Evolutionary conservation across 2,329 filamentous ascomycete genomes (phyloP).

Genomic region (Simplicillium sp.): DNA sequence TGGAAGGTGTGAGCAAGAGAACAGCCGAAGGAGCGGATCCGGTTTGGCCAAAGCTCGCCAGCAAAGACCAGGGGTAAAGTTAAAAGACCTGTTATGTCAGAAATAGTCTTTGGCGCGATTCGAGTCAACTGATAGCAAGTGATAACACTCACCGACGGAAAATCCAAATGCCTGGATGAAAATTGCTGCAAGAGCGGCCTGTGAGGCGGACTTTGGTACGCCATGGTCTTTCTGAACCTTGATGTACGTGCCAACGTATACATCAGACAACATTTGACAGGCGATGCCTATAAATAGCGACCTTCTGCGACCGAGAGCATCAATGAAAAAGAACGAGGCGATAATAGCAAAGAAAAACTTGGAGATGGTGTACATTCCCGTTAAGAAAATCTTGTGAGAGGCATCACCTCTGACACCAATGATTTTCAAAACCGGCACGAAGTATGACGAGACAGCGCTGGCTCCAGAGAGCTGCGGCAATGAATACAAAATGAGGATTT

Average conservation of each 20-base stretch:
- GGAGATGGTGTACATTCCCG: constrained; percentile 29
- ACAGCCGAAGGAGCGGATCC: constrained; percentile 30
- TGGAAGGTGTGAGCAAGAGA: constrained; percentile 28
- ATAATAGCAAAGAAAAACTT: constrained; percentile 31
- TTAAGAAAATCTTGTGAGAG: constrained; percentile 24
- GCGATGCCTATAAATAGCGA: constrained; percentile 23
- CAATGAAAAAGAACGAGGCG: constrained; percentile 32
- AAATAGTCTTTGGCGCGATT: too few species aligned
- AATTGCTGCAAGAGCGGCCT: constrained; percentile 30
- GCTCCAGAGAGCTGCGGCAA: constrained; percentile 33
- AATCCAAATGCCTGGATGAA: constrained; percentile 36
- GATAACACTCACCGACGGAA: constrained; percentile 16
- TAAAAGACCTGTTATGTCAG: constrained; percentile 12
- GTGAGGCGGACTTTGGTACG: constrained; percentile 17
- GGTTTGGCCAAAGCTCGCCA: constrained; percentile 33
- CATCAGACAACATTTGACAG: constrained; percentile 27
- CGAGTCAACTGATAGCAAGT: too few species aligned
- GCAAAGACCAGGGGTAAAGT: constrained; percentile 34
- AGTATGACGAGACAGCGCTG: constrained; percentile 32
- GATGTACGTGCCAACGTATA: constrained; percentile 30
- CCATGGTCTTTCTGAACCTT: constrained; percentile 18
- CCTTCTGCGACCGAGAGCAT: constrained; percentile 28
- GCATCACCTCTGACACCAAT: constrained; percentile 20
- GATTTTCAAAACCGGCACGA: constrained; percentile 29
- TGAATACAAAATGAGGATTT: constrained; percentile 24